phyloP scores from a whole-genome alignment of 129 eudicot species.

The Flaveria trinervia region DNA sequence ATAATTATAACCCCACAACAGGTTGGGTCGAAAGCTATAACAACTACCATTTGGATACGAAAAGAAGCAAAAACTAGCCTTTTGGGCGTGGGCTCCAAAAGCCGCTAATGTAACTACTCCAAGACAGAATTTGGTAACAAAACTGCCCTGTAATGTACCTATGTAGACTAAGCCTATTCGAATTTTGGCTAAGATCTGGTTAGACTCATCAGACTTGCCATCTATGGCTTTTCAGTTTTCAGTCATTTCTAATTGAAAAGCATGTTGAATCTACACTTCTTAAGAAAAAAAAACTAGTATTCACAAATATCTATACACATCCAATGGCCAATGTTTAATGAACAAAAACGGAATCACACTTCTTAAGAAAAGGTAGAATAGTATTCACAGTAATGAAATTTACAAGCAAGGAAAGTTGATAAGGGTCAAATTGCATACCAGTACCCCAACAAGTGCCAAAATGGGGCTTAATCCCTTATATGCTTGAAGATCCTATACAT shows the following conservation, averaged over 20 bases:
- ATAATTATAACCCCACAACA: no score
- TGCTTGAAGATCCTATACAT: conserved; percentile 58
- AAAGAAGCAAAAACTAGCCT: neutral
- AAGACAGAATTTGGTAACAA: neutral
- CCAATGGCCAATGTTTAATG: neutral
- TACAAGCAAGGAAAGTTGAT: conserved; percentile 5
- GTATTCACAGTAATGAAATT: neutral
- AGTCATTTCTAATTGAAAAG: neutral
- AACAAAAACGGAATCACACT: neutral
- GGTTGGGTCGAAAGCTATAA: no score
- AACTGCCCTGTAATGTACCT: neutral
- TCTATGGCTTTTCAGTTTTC: neutral
- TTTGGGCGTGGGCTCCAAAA: neutral
- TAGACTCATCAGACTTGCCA: neutral
- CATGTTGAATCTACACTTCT: neutral
- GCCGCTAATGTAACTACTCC: neutral
- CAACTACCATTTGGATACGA: no score
- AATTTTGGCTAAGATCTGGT: neutral
- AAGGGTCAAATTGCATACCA: conserved; percentile 51
- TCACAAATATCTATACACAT: neutral
- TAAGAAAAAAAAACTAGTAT: neutral
- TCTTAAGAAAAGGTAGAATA: no score
- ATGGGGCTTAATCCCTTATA: conserved; percentile 57
- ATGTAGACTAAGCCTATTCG: neutral
- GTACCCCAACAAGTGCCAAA: conserved; percentile 73